A percentile compares a stretch with the other conserved stretches of the same genome.
phyloP scores from a whole-genome alignment of 352 stramenopile genomes.

The Pythium sp. region DNA sequence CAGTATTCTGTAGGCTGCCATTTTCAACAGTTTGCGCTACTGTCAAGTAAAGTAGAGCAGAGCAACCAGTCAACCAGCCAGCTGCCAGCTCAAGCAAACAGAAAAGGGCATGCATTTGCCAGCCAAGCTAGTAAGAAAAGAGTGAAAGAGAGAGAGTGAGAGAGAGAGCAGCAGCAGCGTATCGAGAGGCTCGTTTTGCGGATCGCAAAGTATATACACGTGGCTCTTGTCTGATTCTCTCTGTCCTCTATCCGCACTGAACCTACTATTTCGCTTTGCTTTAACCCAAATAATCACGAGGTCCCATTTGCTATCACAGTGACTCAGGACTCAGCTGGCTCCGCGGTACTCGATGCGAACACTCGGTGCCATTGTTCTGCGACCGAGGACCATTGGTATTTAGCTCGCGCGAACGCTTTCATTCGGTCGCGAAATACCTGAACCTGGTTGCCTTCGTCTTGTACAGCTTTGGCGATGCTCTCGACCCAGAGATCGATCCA shows the following conservation, averaged over 20 bases:
- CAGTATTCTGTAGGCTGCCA: neutral
- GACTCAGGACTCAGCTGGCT: neutral
- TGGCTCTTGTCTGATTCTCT: constrained; percentile 1
- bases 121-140: neutral
- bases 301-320: neutral
- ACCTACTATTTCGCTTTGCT: neutral
- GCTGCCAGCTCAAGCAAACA: neutral
- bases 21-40: neutral
- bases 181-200: neutral
- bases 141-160: neutral
- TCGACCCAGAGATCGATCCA: constrained; percentile 59
- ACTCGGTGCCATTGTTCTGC: constrained; percentile 52
- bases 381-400: constrained; percentile 56
- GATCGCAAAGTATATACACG: constrained; percentile 9
- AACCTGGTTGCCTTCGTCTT: constrained; percentile 22
- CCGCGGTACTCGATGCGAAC: constrained; percentile 9
- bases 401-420: constrained; percentile 50
- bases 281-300: neutral
- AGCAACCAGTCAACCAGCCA: neutral
- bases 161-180: neutral
- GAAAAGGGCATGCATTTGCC: neutral
- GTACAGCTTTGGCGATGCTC: constrained; percentile 40
- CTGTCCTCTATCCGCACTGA: neutral
- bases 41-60: neutral
- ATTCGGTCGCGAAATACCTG: constrained; percentile 38